These are phyloP conservation scores for Phytophthora syringae DNA, from an alignment of 352 stramenopile genomes.

Conservation along the genomic window DNA sequence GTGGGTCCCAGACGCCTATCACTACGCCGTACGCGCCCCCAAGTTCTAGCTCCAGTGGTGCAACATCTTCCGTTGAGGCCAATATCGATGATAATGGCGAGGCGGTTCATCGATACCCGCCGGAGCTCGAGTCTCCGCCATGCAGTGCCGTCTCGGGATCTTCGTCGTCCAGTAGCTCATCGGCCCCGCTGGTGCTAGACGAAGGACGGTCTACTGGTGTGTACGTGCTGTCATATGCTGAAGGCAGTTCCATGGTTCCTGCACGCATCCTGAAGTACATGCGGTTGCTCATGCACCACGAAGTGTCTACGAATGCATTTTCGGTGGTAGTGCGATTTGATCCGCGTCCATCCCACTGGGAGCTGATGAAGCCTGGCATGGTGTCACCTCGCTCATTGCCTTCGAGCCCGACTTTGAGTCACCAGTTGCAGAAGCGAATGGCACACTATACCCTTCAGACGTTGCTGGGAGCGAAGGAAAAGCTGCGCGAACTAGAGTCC, in stretches of 20 bases:
- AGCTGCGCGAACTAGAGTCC: slow-evolving; percentile 59
- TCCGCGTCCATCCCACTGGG: slow-evolving; percentile 70
- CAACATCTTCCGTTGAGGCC: slow-evolving; percentile 3
- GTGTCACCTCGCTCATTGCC: slow-evolving; percentile 77
- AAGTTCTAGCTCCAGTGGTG: slow-evolving; percentile 12
- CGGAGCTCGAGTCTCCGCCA: slow-evolving; percentile 19
- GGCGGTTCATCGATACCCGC: slow-evolving; percentile 12
- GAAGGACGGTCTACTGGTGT: slow-evolving; percentile 45
- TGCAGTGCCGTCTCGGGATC: slow-evolving; percentile 5
- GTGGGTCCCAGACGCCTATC: slow-evolving; percentile 82
- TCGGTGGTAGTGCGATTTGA: slow-evolving; percentile 82
- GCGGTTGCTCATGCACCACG: slow-evolving; percentile 86
- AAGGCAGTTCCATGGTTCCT: slow-evolving; percentile 73
- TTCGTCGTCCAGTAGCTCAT: slow-evolving; percentile 22
- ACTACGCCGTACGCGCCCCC: slow-evolving; percentile 70
- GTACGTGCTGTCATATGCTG: slow-evolving; percentile 82
- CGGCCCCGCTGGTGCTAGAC: slow-evolving; percentile 23
- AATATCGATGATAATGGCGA: slow-evolving; percentile 3
- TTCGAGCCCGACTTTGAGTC: slow-evolving; percentile 74
- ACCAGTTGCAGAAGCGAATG: slow-evolving; percentile 79
- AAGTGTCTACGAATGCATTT: slow-evolving; percentile 87
- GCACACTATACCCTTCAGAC: slow-evolving; percentile 79
- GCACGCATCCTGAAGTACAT: slow-evolving; percentile 88
- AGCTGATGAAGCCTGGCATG: slow-evolving; percentile 81
- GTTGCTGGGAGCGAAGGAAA: slow-evolving; percentile 61